Base-by-base conservation (phyloP, 345 rosid genomes). In the Kernera saxatilis region DNA sequence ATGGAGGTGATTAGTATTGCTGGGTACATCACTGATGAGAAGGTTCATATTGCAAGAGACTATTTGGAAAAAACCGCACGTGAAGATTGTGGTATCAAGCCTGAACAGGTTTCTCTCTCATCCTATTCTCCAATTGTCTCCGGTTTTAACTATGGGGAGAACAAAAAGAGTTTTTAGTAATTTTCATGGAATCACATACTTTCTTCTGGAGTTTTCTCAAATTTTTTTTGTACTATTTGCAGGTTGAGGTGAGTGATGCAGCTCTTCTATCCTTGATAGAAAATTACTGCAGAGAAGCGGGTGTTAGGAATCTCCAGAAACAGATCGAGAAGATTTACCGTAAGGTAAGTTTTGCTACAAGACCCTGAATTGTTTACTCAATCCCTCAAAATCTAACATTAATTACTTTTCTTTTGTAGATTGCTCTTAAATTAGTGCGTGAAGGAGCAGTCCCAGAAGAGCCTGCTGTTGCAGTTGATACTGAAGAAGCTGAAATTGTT, bases 261-360 rank as follows among this genome's bases (percentile, higher is more conserved):
- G 93, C 92, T 61, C 86, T 94, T 76, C 97, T 92, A 76, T 84
- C 79, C 56, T 87, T 95, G 69, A 86, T 92, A 62, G 99, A 94
- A 79, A 91, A 78, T 80, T 94, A 94, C 80, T 94, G 99, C 79
- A 83, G 99, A 86, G 98, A 94, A 83, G 97, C 99, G 35, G 99
- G 99, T 68, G 99, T 94, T 63, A 68, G 99, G 76, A 94, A 94
- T 87, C 99, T 94, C 74, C 99, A 89, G 78, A 94, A 94, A 79
- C 98, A 92, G n/a, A 92, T 92, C 66, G 98, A 89, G 74, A 95
- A 95, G 87, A 92, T 95, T n/a, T 92, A 95, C 75, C 99, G 98
- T 21, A 95, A 92, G 96, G 99, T 89, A 55, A 37, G 30, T 48
- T 64, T 40, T 39, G 43, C 41, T 57, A 25, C 32, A 70, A 30